Evolutionary conservation across 768 basidiomycete species (phyloP).

Genomic region (Boletus fagicola): DNA sequence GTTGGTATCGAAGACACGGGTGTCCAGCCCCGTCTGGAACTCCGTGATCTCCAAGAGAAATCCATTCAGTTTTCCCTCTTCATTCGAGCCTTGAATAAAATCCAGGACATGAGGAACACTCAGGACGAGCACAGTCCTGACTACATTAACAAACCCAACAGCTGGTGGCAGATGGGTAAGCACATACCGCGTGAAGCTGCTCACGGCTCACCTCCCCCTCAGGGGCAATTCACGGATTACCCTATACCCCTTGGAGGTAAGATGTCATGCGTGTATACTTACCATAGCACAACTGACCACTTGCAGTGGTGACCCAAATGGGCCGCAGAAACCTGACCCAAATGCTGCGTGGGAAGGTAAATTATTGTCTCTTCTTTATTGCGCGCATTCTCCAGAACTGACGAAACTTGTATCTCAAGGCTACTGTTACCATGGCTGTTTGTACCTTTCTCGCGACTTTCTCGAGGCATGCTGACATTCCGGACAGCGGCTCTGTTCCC

Average conservation of each 20-base stretch:
- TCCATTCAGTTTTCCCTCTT: conserved; percentile 20
- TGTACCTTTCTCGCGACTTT: background rate
- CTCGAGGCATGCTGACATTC: background rate
- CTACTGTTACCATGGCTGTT: conserved; percentile 22
- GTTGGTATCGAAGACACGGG: conserved; percentile 1
- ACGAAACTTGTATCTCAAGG: conserved; percentile 8
- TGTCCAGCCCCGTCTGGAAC: conserved; percentile 15
- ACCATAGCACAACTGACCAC: background rate
- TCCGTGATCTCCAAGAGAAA: conserved; percentile 13
- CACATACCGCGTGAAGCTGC: background rate
- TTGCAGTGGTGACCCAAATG: conserved; percentile 18
- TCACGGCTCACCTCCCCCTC: background rate
- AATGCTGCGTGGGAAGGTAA: conserved; percentile 13
- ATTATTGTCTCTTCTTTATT: background rate
- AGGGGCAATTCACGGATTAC: conserved; percentile 21
- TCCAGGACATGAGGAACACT: conserved; percentile 4
- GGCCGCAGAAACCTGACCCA: conserved; percentile 6
- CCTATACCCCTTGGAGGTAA: conserved; percentile 14
- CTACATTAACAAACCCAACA: conserved; percentile 17
- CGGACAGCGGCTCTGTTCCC: conserved; percentile 22
- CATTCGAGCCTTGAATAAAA: conserved; percentile 11
- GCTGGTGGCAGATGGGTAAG: conserved; percentile 23
- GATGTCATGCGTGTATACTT: background rate
- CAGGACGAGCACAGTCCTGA: background rate
- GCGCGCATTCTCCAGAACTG: background rate